phyloP scores from a whole-genome alignment of 2,329 filamentous ascomycete genomes.

The Pyrenophora teres region DNA sequence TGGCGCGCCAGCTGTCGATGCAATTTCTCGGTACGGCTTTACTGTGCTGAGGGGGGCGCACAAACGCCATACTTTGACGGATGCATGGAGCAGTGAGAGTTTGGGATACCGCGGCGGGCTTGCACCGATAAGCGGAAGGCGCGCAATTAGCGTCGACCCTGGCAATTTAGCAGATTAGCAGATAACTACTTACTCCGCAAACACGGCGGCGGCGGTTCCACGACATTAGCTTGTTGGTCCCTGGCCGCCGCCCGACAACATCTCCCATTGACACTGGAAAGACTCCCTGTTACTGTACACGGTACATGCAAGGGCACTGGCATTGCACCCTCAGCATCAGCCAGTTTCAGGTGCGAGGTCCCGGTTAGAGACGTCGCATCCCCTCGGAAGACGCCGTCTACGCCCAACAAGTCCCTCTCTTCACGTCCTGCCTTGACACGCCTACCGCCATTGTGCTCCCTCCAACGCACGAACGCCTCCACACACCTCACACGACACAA shows the following conservation, averaged over 20 bases:
- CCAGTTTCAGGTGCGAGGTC: conserved; percentile 11
- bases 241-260: too few species aligned
- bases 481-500: neutral
- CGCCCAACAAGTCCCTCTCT: neutral
- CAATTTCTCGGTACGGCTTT: conserved; percentile 7
- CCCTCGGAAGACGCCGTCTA: conserved; percentile 8
- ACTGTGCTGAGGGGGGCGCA: neutral
- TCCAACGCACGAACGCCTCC: neutral
- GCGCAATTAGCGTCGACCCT: conserved; percentile 17
- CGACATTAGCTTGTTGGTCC: conserved; percentile 4
- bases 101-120: conserved; percentile 5
- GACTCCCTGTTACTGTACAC: neutral
- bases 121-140: conserved; percentile 5
- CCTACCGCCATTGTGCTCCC: neutral
- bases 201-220: conserved; percentile 10
- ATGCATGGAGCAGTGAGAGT: neutral
- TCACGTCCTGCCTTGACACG: neutral
- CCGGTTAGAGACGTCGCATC: conserved; percentile 12
- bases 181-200: conserved; percentile 10
- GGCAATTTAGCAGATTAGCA: conserved; percentile 7
- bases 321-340: conserved; percentile 9
- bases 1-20: neutral
- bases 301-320: neutral
- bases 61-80: neutral
- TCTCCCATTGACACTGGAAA: neutral